phyloP scores from a whole-genome alignment of 129 eudicot species.

The Escallonia rubra region DNA sequence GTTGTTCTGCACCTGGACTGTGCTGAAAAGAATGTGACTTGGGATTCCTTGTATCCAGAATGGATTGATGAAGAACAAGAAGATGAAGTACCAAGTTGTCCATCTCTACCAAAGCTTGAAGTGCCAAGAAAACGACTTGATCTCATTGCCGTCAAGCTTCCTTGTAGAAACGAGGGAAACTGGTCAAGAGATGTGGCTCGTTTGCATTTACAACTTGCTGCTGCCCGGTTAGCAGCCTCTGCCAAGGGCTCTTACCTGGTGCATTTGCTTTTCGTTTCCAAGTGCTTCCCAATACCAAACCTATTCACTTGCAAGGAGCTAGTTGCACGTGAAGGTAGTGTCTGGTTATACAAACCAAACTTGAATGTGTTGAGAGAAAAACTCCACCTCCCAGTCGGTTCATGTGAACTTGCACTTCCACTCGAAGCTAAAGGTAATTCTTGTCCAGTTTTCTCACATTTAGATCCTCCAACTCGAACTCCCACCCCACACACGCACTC shows the following conservation, averaged over 20 bases:
- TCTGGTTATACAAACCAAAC: constrained; percentile 50
- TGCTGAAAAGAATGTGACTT: constrained; percentile 35
- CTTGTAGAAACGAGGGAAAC: constrained; percentile 39
- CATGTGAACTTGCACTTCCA: constrained; percentile 63
- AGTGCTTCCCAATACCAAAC: constrained; percentile 57
- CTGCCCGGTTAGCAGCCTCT: constrained; percentile 39
- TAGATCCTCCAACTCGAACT: too few species aligned
- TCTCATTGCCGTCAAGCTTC: constrained; percentile 48
- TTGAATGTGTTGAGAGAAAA: constrained; percentile 34
- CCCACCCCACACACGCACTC: too few species aligned
- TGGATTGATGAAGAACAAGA: constrained; percentile 74
- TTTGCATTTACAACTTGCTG: constrained; percentile 45
- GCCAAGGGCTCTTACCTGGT: constrained; percentile 40
- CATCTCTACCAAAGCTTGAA: constrained; percentile 38
- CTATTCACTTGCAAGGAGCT: constrained; percentile 52
- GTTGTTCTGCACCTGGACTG: constrained; percentile 30
- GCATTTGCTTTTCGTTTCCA: constrained; percentile 43
- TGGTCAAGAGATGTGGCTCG: constrained; percentile 69
- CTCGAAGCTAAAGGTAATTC: constrained; percentile 32
- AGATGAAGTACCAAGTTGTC: constrained; percentile 48
- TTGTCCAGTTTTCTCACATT: too few species aligned
- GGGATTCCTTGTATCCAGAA: constrained; percentile 58
- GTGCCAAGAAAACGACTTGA: constrained; percentile 38
- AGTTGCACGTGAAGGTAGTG: constrained; percentile 28
- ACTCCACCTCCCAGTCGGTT: constrained; percentile 50